These are phyloP conservation scores for Phytophthora colocasiae DNA, from an alignment of 352 stramenopile genomes.

Conservation along the genomic window DNA sequence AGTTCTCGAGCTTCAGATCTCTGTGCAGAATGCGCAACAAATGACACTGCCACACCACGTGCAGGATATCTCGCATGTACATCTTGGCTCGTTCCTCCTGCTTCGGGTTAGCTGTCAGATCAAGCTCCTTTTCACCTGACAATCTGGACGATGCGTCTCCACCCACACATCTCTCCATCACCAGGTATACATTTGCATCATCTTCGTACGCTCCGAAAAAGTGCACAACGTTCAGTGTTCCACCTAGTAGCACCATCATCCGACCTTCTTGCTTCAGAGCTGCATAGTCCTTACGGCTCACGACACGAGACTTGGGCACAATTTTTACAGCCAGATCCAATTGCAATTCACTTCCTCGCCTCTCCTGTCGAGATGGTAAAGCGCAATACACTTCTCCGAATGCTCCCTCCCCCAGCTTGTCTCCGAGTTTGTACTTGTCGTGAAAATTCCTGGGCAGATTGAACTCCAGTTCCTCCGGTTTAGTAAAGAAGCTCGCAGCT, in stretches of 20 bases:
- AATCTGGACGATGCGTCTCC: constrained; percentile 61
- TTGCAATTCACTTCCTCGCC: constrained; percentile 22
- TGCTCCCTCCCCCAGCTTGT: constrained; percentile 73
- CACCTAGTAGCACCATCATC: constrained; percentile 81
- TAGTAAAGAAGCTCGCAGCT: constrained; percentile 68
- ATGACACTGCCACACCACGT: constrained; percentile 86
- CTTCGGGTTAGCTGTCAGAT: constrained; percentile 17
- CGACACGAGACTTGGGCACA: constrained; percentile 73
- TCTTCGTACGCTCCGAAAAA: constrained; percentile 87
- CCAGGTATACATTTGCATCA: constrained; percentile 71
- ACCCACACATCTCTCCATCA: constrained; percentile 85
- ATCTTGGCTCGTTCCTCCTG: constrained; percentile 55
- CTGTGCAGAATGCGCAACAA: constrained; percentile 74
- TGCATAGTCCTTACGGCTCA: constrained; percentile 65
- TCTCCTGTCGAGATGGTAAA: constrained; percentile 29
- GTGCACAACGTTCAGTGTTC: constrained; percentile 84
- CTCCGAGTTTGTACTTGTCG: constrained; percentile 53
- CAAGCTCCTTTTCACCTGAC: constrained; percentile 19
- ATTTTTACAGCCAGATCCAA: constrained; percentile 81
- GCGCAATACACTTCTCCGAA: constrained; percentile 76
- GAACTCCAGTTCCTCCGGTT: constrained; percentile 71
- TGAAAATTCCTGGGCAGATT: constrained; percentile 63
- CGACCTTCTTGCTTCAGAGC: constrained; percentile 72
- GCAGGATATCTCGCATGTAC: constrained; percentile 81
- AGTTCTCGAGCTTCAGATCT: constrained; percentile 87